Conservation (phyloP, 2,329 filamentous ascomycete species). For the Plenodomus tracheiphilus region DNA sequence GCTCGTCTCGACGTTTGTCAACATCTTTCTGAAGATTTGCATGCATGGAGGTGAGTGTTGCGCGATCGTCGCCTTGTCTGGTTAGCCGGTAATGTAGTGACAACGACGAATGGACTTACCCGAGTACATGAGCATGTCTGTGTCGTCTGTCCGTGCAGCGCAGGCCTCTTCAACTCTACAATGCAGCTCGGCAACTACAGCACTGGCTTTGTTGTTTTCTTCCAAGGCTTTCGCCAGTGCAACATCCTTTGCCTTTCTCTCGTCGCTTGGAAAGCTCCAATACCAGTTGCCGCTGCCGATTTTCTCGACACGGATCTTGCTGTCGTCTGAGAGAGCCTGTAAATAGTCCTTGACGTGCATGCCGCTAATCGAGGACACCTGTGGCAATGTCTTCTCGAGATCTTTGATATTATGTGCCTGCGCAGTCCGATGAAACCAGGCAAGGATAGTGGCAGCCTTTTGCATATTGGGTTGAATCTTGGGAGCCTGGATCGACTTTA, state of each 20-base stretch:
- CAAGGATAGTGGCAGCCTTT: constrained; percentile 62
- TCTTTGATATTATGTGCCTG: constrained; percentile 69
- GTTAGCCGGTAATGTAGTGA: not conserved
- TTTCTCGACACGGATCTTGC: constrained; percentile 66
- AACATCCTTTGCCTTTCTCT: constrained; percentile 52
- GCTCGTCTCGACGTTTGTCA: constrained; percentile 44
- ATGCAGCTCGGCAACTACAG: constrained; percentile 44
- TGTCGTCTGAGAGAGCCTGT: constrained; percentile 64
- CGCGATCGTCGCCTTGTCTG: constrained; percentile 35
- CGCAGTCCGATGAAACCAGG: constrained; percentile 62
- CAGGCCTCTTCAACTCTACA: constrained; percentile 45
- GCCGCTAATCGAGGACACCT: constrained; percentile 64
- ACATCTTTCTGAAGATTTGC: constrained; percentile 42
- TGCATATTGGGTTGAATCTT: constrained; percentile 60
- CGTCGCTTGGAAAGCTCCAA: constrained; percentile 67
- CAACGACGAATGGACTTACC: constrained; percentile 18
- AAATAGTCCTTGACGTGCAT: constrained; percentile 72
- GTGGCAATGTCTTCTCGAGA: constrained; percentile 65
- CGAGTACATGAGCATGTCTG: constrained; percentile 39
- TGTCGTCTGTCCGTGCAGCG: constrained; percentile 45
- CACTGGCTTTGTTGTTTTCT: constrained; percentile 44
- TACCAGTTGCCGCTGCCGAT: constrained; percentile 75
- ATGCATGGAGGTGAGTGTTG: constrained; percentile 44
- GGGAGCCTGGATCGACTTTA: constrained; percentile 48
- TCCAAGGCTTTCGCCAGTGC: constrained; percentile 43